Evolutionary conservation across 192 early-diverging fungal genomes (phyloP).

Genomic region (Powellomyces hirtus): DNA sequence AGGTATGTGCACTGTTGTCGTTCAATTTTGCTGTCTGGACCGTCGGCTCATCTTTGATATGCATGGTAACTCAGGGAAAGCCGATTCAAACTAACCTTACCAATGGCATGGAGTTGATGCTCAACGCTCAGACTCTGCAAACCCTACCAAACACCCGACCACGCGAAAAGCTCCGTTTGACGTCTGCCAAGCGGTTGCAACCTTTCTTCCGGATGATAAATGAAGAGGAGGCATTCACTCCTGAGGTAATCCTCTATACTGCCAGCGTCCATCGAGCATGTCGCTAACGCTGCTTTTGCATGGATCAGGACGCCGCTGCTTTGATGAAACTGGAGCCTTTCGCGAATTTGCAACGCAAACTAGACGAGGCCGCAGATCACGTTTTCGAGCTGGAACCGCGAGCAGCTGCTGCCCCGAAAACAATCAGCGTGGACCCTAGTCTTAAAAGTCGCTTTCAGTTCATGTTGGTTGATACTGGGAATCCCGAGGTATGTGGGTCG

Average conservation of each 20-base stretch:
- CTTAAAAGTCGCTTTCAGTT: slow-evolving; percentile 53
- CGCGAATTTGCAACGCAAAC: slow-evolving; percentile 41
- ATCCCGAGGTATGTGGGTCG: slow-evolving; percentile 21
- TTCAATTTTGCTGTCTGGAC: too few relatives aligned
- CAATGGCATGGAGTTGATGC: slow-evolving; percentile 80
- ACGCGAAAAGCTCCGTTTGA: slow-evolving; percentile 34
- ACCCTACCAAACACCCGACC: neutral
- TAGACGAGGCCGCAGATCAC: slow-evolving; percentile 37
- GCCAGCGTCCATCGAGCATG: too few relatives aligned
- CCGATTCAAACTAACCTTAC: slow-evolving; percentile 67
- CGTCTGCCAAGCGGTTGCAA: slow-evolving; percentile 56
- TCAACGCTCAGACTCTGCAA: slow-evolving; percentile 50
- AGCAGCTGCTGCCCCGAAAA: slow-evolving; percentile 5
- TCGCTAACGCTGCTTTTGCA: too few relatives aligned
- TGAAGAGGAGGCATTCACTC: slow-evolving; percentile 70
- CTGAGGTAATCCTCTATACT: slow-evolving; percentile 45
- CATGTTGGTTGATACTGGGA: slow-evolving; percentile 58
- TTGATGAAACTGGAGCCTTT: slow-evolving; percentile 68
- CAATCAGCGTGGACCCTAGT: slow-evolving; percentile 33
- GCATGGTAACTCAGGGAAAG: too few relatives aligned
- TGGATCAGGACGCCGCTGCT: slow-evolving; percentile 70
- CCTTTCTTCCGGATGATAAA: slow-evolving; percentile 81
- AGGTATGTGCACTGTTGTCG: slow-evolving; percentile 47
- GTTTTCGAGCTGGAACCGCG: slow-evolving; percentile 30
- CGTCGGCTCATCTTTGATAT: too few relatives aligned